These are phyloP conservation scores for Sporopachydermia quercuum DNA, from an alignment of 805 yeast genomes.

Conservation along the genomic window DNA sequence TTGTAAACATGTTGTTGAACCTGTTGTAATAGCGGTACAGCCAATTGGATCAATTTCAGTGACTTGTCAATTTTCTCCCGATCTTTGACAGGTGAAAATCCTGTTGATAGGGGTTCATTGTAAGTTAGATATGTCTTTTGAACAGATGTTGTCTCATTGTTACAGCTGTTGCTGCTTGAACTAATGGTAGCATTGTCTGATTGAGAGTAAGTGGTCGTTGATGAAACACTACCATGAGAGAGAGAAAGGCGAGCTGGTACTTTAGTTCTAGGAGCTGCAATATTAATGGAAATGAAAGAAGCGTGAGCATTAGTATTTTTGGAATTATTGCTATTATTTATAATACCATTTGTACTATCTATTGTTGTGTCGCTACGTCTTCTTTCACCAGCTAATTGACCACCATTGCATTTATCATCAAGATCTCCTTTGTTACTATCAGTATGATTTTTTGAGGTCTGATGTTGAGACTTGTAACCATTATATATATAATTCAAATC, in stretches of 20 bases:
- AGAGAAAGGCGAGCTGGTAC: too few species aligned
- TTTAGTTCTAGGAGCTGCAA: neutral
- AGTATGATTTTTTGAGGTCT: too few species aligned
- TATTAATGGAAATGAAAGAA: neutral
- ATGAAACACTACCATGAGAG: neutral
- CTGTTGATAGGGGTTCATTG: too few species aligned
- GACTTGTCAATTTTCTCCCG: neutral
- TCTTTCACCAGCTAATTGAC: too few species aligned
- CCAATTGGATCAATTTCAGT: neutral
- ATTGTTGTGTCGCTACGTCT: too few species aligned
- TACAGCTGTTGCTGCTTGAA: neutral
- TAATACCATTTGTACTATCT: too few species aligned
- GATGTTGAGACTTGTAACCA: too few species aligned
- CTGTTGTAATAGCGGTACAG: slow-evolving; percentile 13
- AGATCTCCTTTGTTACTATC: too few species aligned
- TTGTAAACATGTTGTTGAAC: slow-evolving; percentile 18
- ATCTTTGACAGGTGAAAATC: neutral
- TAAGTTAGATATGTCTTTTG: too few species aligned
- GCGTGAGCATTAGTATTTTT: neutral
- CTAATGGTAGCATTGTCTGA: neutral
- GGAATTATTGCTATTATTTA: too few species aligned
- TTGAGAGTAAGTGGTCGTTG: neutral
- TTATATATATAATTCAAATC: too few species aligned
- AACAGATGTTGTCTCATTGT: neutral
- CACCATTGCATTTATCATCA: neutral